Evolutionary conservation across 352 stramenopile genomes (phyloP), one percentile per base, ranked within the genome.

Genomic region (Globisporangium paroecandrum): DNA sequence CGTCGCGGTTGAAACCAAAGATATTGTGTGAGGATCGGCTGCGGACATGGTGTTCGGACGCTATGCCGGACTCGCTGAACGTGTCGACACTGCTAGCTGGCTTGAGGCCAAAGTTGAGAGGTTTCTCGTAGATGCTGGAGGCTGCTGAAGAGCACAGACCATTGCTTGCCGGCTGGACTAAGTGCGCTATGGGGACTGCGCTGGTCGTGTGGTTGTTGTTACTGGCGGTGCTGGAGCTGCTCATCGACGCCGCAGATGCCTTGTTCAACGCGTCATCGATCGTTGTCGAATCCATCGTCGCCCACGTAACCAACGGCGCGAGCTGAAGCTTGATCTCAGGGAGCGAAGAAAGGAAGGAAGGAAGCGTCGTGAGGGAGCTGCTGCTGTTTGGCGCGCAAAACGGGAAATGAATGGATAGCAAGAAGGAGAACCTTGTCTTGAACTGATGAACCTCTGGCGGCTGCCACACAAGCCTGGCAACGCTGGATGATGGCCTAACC

Each of bases 21-120:
- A 96, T 79, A 53, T 93, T 93, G 62, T 91, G 78, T 10, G 82
- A 82, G 24, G 82, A 89, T 25, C 77, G 70, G 51, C 76, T 91
- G 66, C 85, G 80, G n/a, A 82, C 85, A 58, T 88, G 86, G 34
- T 41, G 8, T 70, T 93, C 85, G 9, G 77, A 72, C 46, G 91
- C 64, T 13, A 78, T 69, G 66, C 89, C 91, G 47, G 57, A 72
- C 68, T 82, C 66, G 57, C 60, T 43, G 20, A 67, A 65, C 9
- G 10, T 41, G 53, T 86, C 77, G 4, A 77, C 67, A 0, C 65
- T 74, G 24, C 76, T 62, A 8, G 34, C 2, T 41, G 8, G 34
- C 51, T 71, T 72, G 29, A 72, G 8, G 38, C 73, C 72, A 58
- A 81, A 83, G 29, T 73, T 65, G 1, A 65, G 43, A 1, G 78